phyloP scores from a whole-genome alignment of 192 early-diverging fungal genomes.

The Coemansia sp. region DNA sequence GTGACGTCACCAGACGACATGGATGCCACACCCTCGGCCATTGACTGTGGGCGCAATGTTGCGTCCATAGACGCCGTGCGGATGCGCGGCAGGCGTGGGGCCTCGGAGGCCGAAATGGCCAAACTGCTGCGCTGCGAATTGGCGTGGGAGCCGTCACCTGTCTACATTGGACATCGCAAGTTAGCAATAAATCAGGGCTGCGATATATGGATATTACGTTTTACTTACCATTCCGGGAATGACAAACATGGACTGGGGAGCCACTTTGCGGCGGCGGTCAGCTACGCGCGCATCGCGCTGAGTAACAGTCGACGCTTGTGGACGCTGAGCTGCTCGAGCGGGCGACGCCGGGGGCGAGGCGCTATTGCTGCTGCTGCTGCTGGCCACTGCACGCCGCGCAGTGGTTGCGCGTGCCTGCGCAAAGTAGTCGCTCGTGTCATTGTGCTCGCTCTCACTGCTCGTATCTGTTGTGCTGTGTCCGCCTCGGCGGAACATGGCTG shows the following conservation, averaged over 20 bases:
- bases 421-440: constrained; percentile 2
- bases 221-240: constrained; percentile 33
- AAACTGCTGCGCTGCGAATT: constrained; percentile 24
- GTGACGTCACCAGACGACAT: constrained; percentile 5
- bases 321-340: background rate
- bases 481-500: background rate
- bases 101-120: constrained; percentile 18
- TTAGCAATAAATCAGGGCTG: background rate
- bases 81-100: constrained; percentile 20
- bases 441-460: constrained; percentile 9
- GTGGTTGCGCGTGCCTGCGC: background rate
- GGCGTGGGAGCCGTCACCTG: constrained; percentile 8
- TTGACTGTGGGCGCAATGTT: constrained; percentile 16
- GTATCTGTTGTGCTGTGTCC: background rate
- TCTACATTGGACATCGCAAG: background rate
- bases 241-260: constrained; percentile 41
- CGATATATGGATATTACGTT: background rate
- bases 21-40: constrained; percentile 1
- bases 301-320: constrained; percentile 8
- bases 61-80: constrained; percentile 34
- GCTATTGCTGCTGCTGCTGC: constrained; percentile 3
- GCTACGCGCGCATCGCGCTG: constrained; percentile 15
- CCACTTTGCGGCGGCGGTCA: constrained; percentile 37
- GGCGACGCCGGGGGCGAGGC: background rate
- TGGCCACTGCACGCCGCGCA: constrained; percentile 2